phyloP scores from a whole-genome alignment of 371 early-diverging fungal genomes.

The Rhizomucor pusillus region DNA sequence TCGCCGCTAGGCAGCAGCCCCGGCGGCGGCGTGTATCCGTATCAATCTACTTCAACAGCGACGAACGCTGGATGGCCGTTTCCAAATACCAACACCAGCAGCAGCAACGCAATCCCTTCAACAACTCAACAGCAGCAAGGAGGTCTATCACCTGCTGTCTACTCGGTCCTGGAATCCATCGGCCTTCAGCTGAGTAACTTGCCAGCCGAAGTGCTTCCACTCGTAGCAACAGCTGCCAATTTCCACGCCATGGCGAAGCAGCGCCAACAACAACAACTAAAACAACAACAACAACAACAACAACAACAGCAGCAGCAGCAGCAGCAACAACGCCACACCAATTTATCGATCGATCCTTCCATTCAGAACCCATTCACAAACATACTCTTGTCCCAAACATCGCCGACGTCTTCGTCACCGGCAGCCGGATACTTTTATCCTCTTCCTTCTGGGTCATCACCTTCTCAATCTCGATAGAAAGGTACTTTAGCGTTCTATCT shows the following conservation, averaged over 20 bases:
- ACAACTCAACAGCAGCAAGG: conserved; percentile 6
- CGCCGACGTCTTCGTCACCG: too few relatives aligned
- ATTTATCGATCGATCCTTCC: too few relatives aligned
- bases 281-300: conserved; percentile 9
- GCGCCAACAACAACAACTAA: conserved; percentile 13
- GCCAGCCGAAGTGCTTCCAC: conserved; percentile 20
- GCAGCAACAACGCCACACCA: neutral
- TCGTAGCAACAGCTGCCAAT: conserved; percentile 21
- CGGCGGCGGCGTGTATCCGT: too few relatives aligned
- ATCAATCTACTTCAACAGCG: too few relatives aligned
- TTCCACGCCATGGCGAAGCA: conserved; percentile 22
- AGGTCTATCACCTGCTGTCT: conserved; percentile 9
- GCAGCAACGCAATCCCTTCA: neutral
- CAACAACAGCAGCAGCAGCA: conserved; percentile 10
- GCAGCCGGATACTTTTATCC: too few relatives aligned
- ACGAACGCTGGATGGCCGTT: neutral
- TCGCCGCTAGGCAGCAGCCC: too few relatives aligned
- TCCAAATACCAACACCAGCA: neutral
- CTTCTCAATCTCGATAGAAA: too few relatives aligned
- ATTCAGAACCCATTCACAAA: too few relatives aligned
- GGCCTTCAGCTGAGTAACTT: conserved; percentile 20
- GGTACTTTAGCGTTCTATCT: too few relatives aligned
- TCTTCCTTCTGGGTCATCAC: too few relatives aligned
- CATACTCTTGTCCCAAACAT: too few relatives aligned
- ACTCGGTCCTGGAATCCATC: conserved; percentile 17